Evolutionary conservation across 352 stramenopile genomes (phyloP).

Genomic region (Stramenopiles sp.): DNA sequence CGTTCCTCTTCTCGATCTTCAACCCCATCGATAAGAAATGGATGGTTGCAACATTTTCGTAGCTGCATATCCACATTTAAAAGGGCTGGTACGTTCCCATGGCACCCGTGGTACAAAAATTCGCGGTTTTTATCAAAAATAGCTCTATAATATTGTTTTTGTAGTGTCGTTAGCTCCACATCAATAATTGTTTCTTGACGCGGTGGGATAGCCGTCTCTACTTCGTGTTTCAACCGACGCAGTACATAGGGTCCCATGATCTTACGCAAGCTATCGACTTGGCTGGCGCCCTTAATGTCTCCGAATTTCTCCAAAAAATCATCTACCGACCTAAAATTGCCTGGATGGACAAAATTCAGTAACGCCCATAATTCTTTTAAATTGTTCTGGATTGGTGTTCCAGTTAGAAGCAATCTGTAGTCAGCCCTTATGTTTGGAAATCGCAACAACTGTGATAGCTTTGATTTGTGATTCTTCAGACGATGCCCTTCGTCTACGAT

Average conservation of each 20-base stretch:
- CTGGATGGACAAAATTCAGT: constrained; percentile 29
- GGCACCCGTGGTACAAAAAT: constrained; percentile 70
- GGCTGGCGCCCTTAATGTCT: constrained; percentile 18
- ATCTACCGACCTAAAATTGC: constrained; percentile 7
- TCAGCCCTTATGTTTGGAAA: constrained; percentile 34
- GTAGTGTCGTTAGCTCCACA: constrained; percentile 86
- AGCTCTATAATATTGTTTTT: constrained; percentile 98
- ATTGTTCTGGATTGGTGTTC: constrained; percentile 44
- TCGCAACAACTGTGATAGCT: background rate
- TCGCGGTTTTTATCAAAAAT: constrained; percentile 98
- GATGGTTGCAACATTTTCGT: constrained; percentile 98
- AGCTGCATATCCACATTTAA: constrained; percentile 99
- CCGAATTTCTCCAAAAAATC: constrained; percentile 12
- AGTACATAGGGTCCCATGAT: constrained; percentile 3
- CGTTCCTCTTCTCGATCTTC: constrained; percentile 54
- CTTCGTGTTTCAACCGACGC: constrained; percentile 26
- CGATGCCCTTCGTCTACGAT: constrained; percentile 6
- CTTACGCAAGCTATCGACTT: constrained; percentile 2
- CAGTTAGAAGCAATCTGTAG: constrained; percentile 79
- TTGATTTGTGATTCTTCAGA: constrained; percentile 12
- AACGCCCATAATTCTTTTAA: constrained; percentile 5
- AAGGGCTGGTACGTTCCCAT: constrained; percentile 60
- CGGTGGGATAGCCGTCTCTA: constrained; percentile 80
- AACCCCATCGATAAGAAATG: constrained; percentile 90
- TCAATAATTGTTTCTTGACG: constrained; percentile 89